These are phyloP conservation scores for Candida golubevii DNA, from an alignment of 805 yeast species.

Conservation along the genomic window DNA sequence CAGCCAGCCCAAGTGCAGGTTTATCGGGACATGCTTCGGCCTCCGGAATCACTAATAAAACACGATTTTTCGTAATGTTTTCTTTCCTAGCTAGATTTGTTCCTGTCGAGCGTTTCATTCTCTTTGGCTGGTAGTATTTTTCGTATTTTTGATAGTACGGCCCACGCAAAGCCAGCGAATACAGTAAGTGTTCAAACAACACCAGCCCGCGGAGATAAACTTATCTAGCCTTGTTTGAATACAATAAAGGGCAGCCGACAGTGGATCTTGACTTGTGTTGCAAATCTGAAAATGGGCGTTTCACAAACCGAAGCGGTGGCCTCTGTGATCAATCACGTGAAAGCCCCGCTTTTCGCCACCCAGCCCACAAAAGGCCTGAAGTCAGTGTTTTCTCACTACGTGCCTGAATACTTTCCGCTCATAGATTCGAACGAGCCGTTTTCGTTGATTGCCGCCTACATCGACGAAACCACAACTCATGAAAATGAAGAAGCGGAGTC, in stretches of 20 bases:
- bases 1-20: not conserved
- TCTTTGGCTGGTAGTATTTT: too few species aligned
- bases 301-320: constrained; percentile 18
- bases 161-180: too few species aligned
- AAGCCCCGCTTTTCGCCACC: constrained; percentile 35
- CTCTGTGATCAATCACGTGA: constrained; percentile 19
- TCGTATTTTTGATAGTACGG: too few species aligned
- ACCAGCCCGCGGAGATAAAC: not conserved
- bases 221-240: not conserved
- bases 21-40: too few species aligned
- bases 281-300: constrained; percentile 3
- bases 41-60: too few species aligned
- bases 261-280: too few species aligned
- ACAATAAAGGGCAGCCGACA: too few species aligned
- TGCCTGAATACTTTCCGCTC: constrained; percentile 25
- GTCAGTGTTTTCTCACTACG: constrained; percentile 26
- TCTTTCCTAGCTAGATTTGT: too few species aligned
- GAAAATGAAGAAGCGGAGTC: constrained; percentile 3
- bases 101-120: too few species aligned
- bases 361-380: constrained; percentile 44
- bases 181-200: not conserved
- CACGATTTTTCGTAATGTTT: too few species aligned
- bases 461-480: constrained; percentile 12
- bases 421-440: constrained; percentile 53
- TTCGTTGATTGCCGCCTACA: constrained; percentile 34